Evolutionary conservation across 495 filamentous ascomycete species (phyloP).

Genomic region (Penicillium angulare): DNA sequence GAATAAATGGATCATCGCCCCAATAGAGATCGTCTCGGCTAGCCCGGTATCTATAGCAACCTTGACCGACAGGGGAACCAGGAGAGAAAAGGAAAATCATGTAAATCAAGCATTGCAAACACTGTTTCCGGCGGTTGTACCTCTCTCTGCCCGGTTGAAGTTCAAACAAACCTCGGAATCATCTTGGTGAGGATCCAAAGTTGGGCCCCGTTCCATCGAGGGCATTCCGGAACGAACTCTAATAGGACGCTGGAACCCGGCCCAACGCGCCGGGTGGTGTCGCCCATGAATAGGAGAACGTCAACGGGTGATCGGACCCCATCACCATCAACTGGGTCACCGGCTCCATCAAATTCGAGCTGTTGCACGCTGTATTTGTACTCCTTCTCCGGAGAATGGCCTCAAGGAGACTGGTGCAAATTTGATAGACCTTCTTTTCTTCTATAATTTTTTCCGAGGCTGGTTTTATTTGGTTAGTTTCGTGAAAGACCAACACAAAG

Average conservation of each 20-base stretch:
- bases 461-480: neutral
- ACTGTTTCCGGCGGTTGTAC: neutral
- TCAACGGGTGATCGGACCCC: neutral
- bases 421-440: no score
- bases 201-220: neutral
- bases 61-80: neutral
- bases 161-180: neutral
- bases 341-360: no score
- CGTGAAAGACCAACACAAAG: neutral
- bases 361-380: no score
- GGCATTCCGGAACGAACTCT: constrained; percentile 14
- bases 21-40: constrained; percentile 13
- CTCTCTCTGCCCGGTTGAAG: neutral
- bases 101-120: neutral
- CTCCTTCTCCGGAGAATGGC: no score
- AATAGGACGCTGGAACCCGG: constrained; percentile 11
- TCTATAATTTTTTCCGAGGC: neutral
- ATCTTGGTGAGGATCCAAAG: neutral
- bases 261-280: constrained; percentile 1
- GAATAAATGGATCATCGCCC: no score
- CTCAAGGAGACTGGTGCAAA: no score
- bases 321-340: no score
- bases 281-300: constrained; percentile 5
- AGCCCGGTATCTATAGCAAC: constrained; percentile 7
- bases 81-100: neutral